Evolutionary conservation across 352 stramenopile species (phyloP).

Genomic region (Phytophthora crassamura): DNA sequence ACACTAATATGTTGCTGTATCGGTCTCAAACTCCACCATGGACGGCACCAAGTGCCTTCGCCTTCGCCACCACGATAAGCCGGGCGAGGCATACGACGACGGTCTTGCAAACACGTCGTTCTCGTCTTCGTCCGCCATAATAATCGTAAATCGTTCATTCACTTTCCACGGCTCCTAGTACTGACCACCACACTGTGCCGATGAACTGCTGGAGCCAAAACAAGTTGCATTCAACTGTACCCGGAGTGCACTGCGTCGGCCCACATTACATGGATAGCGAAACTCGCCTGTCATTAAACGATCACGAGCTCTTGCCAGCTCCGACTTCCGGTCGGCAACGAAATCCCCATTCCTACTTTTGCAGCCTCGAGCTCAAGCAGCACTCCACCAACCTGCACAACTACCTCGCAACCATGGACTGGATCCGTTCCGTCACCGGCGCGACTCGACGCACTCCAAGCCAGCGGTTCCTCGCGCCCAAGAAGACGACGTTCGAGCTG

Average conservation of each 20-base stretch:
- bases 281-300: background rate
- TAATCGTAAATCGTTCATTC: constrained; percentile 8
- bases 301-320: background rate
- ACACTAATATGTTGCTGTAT: too few relatives aligned
- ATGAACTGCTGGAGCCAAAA: constrained; percentile 15
- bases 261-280: background rate
- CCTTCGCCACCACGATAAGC: too few relatives aligned
- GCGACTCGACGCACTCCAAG: constrained; percentile 7
- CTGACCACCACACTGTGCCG: constrained; percentile 16
- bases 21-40: too few relatives aligned
- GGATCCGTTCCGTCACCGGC: constrained; percentile 12
- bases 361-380: constrained; percentile 15
- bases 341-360: constrained; percentile 26
- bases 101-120: background rate
- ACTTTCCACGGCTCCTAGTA: background rate
- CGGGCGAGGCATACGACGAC: too few relatives aligned
- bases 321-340: background rate
- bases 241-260: background rate
- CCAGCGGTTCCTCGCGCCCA: constrained; percentile 21
- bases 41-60: too few relatives aligned
- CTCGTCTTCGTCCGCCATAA: constrained; percentile 8
- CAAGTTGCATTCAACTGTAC: background rate
- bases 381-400: background rate
- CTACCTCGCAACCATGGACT: constrained; percentile 8
- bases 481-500: constrained; percentile 19